phyloP scores from a whole-genome alignment of 1,139 yeast genomes.

The Debaryomycetaceae sp. region DNA sequence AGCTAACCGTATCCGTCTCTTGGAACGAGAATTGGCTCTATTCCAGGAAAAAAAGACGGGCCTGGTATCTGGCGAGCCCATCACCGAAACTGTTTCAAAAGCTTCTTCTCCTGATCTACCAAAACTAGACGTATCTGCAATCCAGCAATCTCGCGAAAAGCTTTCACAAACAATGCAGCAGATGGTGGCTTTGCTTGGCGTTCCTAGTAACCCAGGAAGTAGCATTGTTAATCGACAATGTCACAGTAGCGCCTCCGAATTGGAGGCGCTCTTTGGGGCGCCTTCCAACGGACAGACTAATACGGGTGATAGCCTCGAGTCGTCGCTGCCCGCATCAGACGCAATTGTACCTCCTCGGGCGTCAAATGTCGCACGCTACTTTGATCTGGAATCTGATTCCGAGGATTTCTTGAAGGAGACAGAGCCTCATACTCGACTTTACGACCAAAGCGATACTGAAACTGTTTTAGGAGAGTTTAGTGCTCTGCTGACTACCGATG shows the following conservation, averaged over 20 bases:
- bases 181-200: conserved; percentile 27
- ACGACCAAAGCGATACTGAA: conserved; percentile 11
- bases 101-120: conserved; percentile 14
- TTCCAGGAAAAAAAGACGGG: conserved; percentile 3
- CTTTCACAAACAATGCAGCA: conserved; percentile 33
- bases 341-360: too few species aligned
- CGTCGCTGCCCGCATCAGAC: conserved; percentile 1
- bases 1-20: conserved; percentile 15
- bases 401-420: conserved; percentile 1
- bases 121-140: conserved; percentile 28
- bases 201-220: conserved; percentile 17
- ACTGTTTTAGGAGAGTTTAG: conserved; percentile 8
- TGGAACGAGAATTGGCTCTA: conserved; percentile 14
- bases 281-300: background rate
- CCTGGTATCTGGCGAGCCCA: background rate
- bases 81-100: conserved; percentile 1
- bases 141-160: conserved; percentile 28
- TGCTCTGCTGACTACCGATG: too few species aligned
- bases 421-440: too few species aligned
- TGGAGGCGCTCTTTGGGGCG: conserved; percentile 6
- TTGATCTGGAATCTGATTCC: conserved; percentile 4
- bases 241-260: conserved; percentile 4
- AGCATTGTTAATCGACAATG: conserved; percentile 10
- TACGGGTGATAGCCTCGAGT: conserved; percentile 4
- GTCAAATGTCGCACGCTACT: conserved; percentile 5